These are phyloP conservation scores for Backusella sp. DNA, from an alignment of 192 early-diverging fungal species.

Conservation along the genomic window DNA sequence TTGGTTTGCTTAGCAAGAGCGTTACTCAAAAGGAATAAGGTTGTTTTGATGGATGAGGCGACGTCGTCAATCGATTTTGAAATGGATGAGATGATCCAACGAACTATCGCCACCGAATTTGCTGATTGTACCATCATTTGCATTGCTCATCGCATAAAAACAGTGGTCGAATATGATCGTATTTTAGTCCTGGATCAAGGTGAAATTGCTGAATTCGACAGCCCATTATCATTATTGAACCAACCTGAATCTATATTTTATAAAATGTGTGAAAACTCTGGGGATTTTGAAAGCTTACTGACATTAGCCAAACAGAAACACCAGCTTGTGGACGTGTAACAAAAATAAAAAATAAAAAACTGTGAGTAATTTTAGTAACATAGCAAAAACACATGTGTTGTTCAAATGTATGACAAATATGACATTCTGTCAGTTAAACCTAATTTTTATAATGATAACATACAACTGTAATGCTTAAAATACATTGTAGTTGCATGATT, in stretches of 20 bases:
- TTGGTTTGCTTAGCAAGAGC: slow-evolving; percentile 79
- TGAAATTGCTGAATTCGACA: slow-evolving; percentile 75
- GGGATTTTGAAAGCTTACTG: slow-evolving; percentile 71
- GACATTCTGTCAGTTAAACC: not conserved
- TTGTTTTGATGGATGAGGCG: slow-evolving; percentile 59
- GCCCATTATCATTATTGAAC: slow-evolving; percentile 69
- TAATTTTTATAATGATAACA: not conserved
- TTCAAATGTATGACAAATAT: slow-evolving; percentile 4
- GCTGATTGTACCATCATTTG: slow-evolving; percentile 58
- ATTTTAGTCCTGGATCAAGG: slow-evolving; percentile 82
- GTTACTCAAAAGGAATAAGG: slow-evolving; percentile 51
- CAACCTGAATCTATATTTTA: slow-evolving; percentile 61
- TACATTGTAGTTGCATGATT: too few species aligned
- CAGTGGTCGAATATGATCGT: slow-evolving; percentile 70
- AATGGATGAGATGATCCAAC: slow-evolving; percentile 60
- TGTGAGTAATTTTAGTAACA: not conserved
- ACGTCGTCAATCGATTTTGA: slow-evolving; percentile 45
- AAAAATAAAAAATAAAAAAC: not conserved
- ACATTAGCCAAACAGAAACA: slow-evolving; percentile 50
- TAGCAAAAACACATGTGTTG: not conserved
- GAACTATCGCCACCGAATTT: slow-evolving; percentile 54
- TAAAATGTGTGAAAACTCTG: slow-evolving; percentile 79
- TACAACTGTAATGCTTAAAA: not conserved
- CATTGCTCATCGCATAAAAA: slow-evolving; percentile 57
- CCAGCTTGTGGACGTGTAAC: slow-evolving; percentile 20